A percentile compares a stretch with the other conserved stretches of the same genome.
Conservation (phyloP, 257 asterid genomes). For the Lithospermum erythrorhizon region DNA sequence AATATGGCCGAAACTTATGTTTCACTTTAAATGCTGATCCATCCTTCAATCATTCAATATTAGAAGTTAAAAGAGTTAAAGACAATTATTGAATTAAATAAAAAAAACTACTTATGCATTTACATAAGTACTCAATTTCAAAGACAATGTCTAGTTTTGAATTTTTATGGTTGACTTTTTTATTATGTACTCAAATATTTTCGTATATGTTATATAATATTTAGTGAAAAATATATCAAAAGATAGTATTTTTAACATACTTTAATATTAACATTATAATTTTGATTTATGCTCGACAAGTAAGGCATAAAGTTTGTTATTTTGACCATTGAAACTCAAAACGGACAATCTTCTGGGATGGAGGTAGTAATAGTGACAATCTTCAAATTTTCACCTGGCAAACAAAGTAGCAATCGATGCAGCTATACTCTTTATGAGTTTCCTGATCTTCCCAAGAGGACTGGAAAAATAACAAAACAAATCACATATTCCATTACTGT, state of each 20-base stretch:
- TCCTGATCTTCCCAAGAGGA: slow-evolving; percentile 95
- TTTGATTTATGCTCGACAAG: no score
- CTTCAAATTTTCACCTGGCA: slow-evolving; percentile 52
- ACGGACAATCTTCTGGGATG: no score
- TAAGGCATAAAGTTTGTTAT: no score
- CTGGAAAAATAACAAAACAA: slow-evolving; percentile 24
- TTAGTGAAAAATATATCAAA: no score
- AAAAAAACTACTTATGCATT: background rate
- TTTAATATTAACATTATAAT: no score
- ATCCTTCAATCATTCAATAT: slow-evolving; percentile 50
- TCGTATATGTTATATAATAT: no score
- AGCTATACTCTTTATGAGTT: slow-evolving; percentile 72
- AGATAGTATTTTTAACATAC: no score
- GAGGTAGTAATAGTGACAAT: background rate
- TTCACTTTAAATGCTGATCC: slow-evolving; percentile 85
- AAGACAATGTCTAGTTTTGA: no score
- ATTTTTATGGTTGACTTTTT: no score
- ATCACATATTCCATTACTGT: background rate
- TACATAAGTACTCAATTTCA: no score
- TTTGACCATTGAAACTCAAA: no score
- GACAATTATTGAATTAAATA: background rate
- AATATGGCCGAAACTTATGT: slow-evolving; percentile 85
- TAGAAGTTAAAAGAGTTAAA: background rate
- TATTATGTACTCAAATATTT: no score
- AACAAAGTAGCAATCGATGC: slow-evolving; percentile 86